phyloP scores from a whole-genome alignment of 2,329 filamentous ascomycete species.

The Polytolypa hystricis region DNA sequence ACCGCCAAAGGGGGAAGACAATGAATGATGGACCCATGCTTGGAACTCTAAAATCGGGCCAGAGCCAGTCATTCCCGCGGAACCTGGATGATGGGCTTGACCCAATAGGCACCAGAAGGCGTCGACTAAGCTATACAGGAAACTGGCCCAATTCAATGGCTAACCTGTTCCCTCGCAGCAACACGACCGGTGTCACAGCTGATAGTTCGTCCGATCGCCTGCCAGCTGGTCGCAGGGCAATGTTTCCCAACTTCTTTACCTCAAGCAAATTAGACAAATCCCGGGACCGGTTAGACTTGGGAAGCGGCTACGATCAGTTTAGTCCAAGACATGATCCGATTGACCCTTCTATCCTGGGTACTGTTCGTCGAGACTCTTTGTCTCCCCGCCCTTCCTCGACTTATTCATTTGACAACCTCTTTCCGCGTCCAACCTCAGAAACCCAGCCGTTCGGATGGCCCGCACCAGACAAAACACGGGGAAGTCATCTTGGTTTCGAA shows the following conservation, averaged over 20 bases:
- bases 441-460: conserved; percentile 64
- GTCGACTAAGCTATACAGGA: conserved; percentile 47
- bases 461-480: conserved; percentile 40
- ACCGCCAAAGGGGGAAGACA: conserved; percentile 51
- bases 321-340: conserved; percentile 36
- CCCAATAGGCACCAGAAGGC: conserved; percentile 37
- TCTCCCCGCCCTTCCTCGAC: conserved; percentile 42
- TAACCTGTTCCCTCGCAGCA: conserved; percentile 33
- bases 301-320: conserved; percentile 36
- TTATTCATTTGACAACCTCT: conserved; percentile 43
- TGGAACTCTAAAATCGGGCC: conserved; percentile 47
- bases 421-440: conserved; percentile 69
- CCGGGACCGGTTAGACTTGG: conserved; percentile 24
- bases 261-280: conserved; percentile 21
- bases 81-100: conserved; percentile 42
- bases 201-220: conserved; percentile 28
- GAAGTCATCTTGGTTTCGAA: conserved; percentile 41
- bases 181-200: conserved; percentile 31
- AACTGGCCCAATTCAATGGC: conserved; percentile 43
- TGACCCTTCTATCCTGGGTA: conserved; percentile 34
- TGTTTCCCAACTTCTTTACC: conserved; percentile 34
- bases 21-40: conserved; percentile 45
- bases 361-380: conserved; percentile 31
- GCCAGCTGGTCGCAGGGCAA: conserved; percentile 26
- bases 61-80: conserved; percentile 54